Evolutionary conservation across 31 red algal genomes (phyloP).

Genomic region (Asparagopsis taxiformis): DNA sequence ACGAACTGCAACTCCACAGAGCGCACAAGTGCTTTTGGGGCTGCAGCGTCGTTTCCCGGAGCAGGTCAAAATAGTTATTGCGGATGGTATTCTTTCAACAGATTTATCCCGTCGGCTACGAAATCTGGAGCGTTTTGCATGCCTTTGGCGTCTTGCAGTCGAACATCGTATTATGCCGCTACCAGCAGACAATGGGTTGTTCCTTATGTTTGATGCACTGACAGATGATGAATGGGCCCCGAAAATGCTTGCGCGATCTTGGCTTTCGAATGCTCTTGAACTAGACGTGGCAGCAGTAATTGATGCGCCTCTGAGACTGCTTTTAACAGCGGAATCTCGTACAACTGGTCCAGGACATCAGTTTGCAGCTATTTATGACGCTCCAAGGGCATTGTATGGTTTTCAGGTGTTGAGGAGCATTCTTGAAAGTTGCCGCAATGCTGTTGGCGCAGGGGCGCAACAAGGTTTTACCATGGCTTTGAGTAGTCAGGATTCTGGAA

Average conservation of each 20-base stretch:
- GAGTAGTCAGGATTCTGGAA: conserved; percentile 22
- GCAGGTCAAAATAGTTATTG: conserved; percentile 55
- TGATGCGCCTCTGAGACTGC: conserved; percentile 66
- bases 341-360: conserved; percentile 31
- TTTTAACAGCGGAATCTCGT: conserved; percentile 56
- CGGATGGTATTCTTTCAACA: conserved; percentile 74
- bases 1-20: conserved; percentile 69
- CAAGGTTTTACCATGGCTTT: conserved; percentile 10
- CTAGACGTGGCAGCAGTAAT: conserved; percentile 60
- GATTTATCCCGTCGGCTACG: conserved; percentile 55
- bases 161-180: conserved; percentile 66
- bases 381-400: conserved; percentile 65
- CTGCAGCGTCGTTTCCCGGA: conserved; percentile 65
- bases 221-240: conserved; percentile 67
- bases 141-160: conserved; percentile 67
- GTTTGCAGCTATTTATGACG: conserved; percentile 60
- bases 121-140: conserved; percentile 78
- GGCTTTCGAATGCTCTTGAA: conserved; percentile 64
- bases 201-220: conserved; percentile 77
- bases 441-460: conserved; percentile 31
- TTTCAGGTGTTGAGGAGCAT: conserved; percentile 70
- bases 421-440: conserved; percentile 60
- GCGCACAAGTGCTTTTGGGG: conserved; percentile 62
- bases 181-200: conserved; percentile 64
- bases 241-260: conserved; percentile 71